Conservation (phyloP, 345 rosid genomes). For the Lagerstroemia speciosa region DNA sequence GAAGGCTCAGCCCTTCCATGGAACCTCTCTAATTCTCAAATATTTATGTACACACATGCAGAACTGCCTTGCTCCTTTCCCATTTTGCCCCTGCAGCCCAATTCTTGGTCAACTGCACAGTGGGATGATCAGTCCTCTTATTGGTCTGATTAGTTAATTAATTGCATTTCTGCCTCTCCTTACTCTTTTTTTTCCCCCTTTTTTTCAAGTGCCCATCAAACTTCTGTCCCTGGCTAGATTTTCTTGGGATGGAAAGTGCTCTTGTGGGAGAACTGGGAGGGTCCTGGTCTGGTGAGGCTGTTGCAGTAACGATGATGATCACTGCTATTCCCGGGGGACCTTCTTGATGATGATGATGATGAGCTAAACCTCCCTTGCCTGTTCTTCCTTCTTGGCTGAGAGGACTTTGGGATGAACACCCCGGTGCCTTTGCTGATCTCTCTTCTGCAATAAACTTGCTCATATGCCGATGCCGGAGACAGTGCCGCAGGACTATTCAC, state of each 20-base stretch:
- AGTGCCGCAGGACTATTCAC: conserved; percentile 15
- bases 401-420: conserved; percentile 14
- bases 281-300: conserved; percentile 1
- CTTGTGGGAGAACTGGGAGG: neutral
- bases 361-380: conserved; percentile 8
- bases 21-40: neutral
- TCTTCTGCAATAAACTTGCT: conserved; percentile 12
- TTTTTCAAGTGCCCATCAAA: too few species aligned
- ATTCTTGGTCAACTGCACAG: neutral
- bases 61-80: neutral
- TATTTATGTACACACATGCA: neutral
- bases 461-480: conserved; percentile 31
- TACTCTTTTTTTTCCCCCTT: too few species aligned
- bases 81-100: neutral
- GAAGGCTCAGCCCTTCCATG: neutral
- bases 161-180: neutral
- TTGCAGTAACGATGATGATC: neutral
- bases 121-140: neutral
- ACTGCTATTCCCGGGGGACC: neutral
- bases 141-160: neutral
- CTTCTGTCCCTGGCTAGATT: neutral
- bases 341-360: neutral
- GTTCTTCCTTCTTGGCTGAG: conserved; percentile 11
- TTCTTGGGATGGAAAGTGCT: neutral
- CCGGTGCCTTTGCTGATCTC: conserved; percentile 13